These are phyloP conservation scores for Isoetes taiwanensis DNA, from an alignment of 75 land plant species.

Conservation along the genomic window DNA sequence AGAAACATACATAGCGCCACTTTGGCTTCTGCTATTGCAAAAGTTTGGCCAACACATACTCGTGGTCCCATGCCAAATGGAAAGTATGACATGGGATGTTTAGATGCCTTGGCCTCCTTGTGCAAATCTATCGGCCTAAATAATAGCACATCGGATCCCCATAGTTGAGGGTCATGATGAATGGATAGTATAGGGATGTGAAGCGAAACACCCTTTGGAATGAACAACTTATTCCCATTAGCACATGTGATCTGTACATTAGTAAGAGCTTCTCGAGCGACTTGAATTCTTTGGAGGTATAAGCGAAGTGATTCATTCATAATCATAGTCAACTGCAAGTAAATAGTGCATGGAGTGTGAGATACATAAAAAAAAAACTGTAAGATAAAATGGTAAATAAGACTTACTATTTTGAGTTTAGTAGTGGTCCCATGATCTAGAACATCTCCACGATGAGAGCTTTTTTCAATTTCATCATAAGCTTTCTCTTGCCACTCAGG, in stretches of 20 bases:
- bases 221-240: not conserved
- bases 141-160: not conserved
- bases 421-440: too few relatives aligned
- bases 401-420: too few relatives aligned
- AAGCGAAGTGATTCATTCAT: too few relatives aligned
- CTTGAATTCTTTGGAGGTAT: too few relatives aligned
- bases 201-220: not conserved
- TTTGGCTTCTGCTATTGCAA: not conserved
- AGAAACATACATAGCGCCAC: not conserved
- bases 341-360: too few relatives aligned
- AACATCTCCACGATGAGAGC: too few relatives aligned
- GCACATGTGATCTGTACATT: not conserved
- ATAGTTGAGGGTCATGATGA: not conserved
- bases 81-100: constrained; percentile 25
- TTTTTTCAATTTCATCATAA: not conserved
- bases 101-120: constrained; percentile 44
- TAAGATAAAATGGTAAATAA: too few relatives aligned
- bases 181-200: not conserved
- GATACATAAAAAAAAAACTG: too few relatives aligned
- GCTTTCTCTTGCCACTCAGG: constrained; percentile 7
- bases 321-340: too few relatives aligned
- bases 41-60: not conserved
- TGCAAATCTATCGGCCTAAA: constrained; percentile 34
- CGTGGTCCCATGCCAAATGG: not conserved
- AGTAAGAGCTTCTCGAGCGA: too few relatives aligned